Base-by-base conservation (phyloP, 2,329 filamentous ascomycete species). In the Xylariaceae sp. region DNA sequence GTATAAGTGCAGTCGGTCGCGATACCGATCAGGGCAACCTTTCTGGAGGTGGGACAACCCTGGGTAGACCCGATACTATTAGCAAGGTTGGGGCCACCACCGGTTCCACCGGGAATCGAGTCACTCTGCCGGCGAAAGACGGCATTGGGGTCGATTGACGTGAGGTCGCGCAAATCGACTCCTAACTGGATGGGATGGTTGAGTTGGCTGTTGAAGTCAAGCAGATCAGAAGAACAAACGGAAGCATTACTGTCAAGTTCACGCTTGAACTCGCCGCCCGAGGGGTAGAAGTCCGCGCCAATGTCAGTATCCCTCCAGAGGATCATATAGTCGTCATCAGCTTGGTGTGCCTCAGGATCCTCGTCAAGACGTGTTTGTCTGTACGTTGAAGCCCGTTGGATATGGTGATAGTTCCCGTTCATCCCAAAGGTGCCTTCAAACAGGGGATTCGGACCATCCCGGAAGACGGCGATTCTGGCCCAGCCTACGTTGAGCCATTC, bases 1-100 rank as follows among this genome's bases (percentile, higher is more conserved):
- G 87, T 91, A 72, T 97, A 97, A 7, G 85, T 89, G 78, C 94
- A 99, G 74, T 99, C 94, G 0, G 92, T 94, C 7, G 92, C 94
- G 44, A 97, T 86, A 34, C 94, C 94, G 23, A 99, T 85, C 47
- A 97, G 80, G 0, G 94, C 94, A 15, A 99, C 91, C 74, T 89
- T 95, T 66, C 92, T 86, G n/a, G 91, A 93, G 0, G 82, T 87
- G 4, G 93, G 93, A 72, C 94, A 99, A 55, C 94, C 94, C n/a
- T 76, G 72, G 0, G 88, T 89, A 60, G 84, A 88, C 52, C 94
- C 94, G 70, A 99, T 96, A 30, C 85, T 90, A 39, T 78, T 82
- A 39, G 82, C 79, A 30, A 97, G 77, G 71, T 97, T 94, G 61
- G 92, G 86, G 65, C 88, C 88, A 18, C 87, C 90, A 55, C 88